Percentiles rank a stretch among this genome's conserved stretches.
These are phyloP conservation scores for Albugo laibachii DNA, from an alignment of 352 stramenopile species.

Conservation along the genomic window DNA sequence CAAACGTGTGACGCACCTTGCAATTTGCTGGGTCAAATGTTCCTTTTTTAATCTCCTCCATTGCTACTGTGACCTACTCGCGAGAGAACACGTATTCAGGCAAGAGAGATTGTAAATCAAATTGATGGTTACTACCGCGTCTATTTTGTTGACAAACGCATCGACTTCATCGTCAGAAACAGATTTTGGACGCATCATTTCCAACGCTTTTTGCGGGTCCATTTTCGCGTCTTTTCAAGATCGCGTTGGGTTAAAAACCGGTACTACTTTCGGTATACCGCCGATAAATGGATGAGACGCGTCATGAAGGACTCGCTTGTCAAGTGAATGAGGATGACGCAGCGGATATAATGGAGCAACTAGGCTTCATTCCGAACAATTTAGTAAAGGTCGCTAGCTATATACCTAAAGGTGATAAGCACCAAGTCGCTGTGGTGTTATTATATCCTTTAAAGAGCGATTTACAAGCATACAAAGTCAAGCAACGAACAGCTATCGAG, in stretches of 20 bases:
- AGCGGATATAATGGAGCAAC: conserved; percentile 16
- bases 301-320: conserved; percentile 20
- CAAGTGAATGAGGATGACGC: conserved; percentile 13
- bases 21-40: conserved; percentile 55
- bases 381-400: conserved; percentile 21
- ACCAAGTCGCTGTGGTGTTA: conserved; percentile 15
- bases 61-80: conserved; percentile 34
- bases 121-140: conserved; percentile 19
- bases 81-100: neutral
- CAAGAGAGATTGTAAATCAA: neutral
- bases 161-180: conserved; percentile 47
- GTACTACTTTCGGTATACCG: too few relatives aligned
- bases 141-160: conserved; percentile 43
- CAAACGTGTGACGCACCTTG: conserved; percentile 14
- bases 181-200: conserved; percentile 49
- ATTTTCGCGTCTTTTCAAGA: conserved; percentile 9
- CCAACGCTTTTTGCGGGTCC: conserved; percentile 34
- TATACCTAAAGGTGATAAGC: conserved; percentile 2
- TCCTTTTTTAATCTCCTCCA: conserved; percentile 62
- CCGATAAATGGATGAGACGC: neutral
- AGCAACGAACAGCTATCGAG: conserved; percentile 27
- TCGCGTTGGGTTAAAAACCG: too few relatives aligned
- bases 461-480: conserved; percentile 34
- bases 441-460: conserved; percentile 35
- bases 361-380: conserved; percentile 34